Evolutionary conservation across 1,284 basidiomycete species (phyloP).

Genomic region (Ustilago tritici): DNA sequence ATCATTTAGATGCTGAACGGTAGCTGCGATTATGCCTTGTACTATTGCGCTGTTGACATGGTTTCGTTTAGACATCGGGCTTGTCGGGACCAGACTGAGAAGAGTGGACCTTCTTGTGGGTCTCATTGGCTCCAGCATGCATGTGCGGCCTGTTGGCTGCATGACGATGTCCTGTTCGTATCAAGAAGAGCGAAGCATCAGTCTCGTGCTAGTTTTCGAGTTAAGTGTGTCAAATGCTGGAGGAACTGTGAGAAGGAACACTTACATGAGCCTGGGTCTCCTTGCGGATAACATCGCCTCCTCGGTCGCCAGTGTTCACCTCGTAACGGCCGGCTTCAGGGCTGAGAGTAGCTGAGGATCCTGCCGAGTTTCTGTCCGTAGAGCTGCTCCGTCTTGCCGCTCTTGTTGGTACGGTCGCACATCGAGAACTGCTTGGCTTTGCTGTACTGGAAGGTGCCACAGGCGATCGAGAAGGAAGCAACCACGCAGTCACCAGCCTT

Average conservation of each 20-base stretch:
- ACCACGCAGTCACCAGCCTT: constrained; percentile 69
- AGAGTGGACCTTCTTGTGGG: constrained; percentile 33
- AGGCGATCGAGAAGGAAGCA: constrained; percentile 81
- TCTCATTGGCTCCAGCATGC: constrained; percentile 35
- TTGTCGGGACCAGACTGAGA: constrained; percentile 35
- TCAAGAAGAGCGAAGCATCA: not conserved
- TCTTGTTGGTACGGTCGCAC: constrained; percentile 80
- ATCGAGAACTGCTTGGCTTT: constrained; percentile 79
- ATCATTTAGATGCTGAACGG: not conserved
- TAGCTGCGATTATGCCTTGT: not conserved
- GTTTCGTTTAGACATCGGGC: constrained; percentile 21
- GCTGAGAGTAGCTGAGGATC: constrained; percentile 73
- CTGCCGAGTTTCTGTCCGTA: constrained; percentile 73
- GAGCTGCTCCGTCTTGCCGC: constrained; percentile 76
- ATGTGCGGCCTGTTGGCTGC: constrained; percentile 39
- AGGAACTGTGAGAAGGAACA: not conserved
- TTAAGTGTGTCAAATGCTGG: too few species aligned
- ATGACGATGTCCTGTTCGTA: constrained; percentile 39
- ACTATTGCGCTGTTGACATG: not conserved
- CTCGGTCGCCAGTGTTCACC: constrained; percentile 39
- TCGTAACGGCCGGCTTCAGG: constrained; percentile 35
- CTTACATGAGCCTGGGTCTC: constrained; percentile 34
- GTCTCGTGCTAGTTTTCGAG: constrained; percentile 2
- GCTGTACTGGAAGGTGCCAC: constrained; percentile 81
- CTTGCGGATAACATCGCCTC: constrained; percentile 31